Base-by-base conservation (phyloP, 2,329 filamentous ascomycete genomes). In the Gnomoniopsis smithogilvyi region DNA sequence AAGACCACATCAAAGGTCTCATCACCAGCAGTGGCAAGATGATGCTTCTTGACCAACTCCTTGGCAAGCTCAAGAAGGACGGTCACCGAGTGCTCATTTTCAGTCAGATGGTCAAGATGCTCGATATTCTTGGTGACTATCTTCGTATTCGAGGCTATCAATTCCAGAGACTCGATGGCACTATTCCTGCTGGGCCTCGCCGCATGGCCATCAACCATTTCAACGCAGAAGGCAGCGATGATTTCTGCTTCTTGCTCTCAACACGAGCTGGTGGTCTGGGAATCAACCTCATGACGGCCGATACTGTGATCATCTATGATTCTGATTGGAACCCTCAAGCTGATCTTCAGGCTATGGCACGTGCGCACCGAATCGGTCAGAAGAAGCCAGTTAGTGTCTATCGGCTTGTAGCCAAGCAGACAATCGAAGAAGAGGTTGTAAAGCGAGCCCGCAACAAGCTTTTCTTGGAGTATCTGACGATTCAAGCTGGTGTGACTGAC, bases 281-380 rank as follows among this genome's bases (percentile, higher is more conserved):
- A 63, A 99, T 99, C 79, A 99, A 99, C 68, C 76, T 99, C 56
- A 99, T 98, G 92, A 98, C 95, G 24, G 95, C 95, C 8, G 96
- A 99, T 69, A 99, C 95, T 0, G 95, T 99, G 64, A 88, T 99
- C 67, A 89, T 99, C 48, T 99, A 98, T 68, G 96, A 99, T 72
- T 98, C 95, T 0, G 93, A 97, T 69, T 99, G 96, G 95, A 99
- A 99, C 66, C 96, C 95, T 19, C 95, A 99, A 72, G 95, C 95
- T 7, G 96, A 99, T 78, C 78, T 99, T 65, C 95, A 99, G 73
- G 95, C 95, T 45, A 99, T 99, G 95, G 95, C 95, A 60, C 89
- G 95, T 74, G 96, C 96, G 60, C 96, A 99, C 75, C 90, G 95
- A 73, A 99, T 99, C 64, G 95, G 95, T 2, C 95, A 99, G 72